These are phyloP conservation scores for Calonectria hawksworthii DNA, from an alignment of 2,329 filamentous ascomycete genomes.

Conservation along the genomic window DNA sequence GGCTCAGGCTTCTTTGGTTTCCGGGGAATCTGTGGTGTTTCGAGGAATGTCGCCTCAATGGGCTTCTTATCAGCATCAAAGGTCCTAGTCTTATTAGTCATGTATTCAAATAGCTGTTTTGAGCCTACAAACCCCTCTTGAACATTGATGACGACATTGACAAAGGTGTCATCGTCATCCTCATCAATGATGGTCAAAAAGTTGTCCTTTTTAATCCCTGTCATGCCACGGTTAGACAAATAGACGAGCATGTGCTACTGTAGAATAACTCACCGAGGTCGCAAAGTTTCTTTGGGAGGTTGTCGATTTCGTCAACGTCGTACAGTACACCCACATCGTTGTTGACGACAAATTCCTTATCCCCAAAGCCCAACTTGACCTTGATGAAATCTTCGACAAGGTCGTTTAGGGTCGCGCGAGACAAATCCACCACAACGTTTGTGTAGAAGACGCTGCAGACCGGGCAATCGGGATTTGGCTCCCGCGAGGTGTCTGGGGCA, in stretches of 20 bases:
- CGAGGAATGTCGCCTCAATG: conserved; percentile 62
- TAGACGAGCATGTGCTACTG: background rate
- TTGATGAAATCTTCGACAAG: conserved; percentile 83
- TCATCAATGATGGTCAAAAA: conserved; percentile 91
- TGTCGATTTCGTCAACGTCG: conserved; percentile 81
- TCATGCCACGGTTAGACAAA: conserved; percentile 48
- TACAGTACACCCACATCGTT: conserved; percentile 85
- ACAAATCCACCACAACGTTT: conserved; percentile 76
- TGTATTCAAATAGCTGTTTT: background rate
- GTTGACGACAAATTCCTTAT: conserved; percentile 82
- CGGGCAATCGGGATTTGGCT: conserved; percentile 85
- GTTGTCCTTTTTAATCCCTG: conserved; percentile 77
- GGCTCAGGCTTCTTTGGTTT: conserved; percentile 62
- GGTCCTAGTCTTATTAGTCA: conserved; percentile 55
- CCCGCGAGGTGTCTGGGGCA: conserved; percentile 67
- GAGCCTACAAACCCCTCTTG: conserved; percentile 68
- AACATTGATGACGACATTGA: conserved; percentile 84
- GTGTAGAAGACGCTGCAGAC: conserved; percentile 84
- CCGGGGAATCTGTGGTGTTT: conserved; percentile 64
- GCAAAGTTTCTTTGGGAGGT: conserved; percentile 82
- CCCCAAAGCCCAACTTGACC: conserved; percentile 79
- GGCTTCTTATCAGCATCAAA: conserved; percentile 64
- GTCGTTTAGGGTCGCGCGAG: conserved; percentile 81
- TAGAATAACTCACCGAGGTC: conserved; percentile 73
- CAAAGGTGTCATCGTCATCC: conserved; percentile 79